Base-by-base conservation (phyloP, 148 eudicot genomes). In the Silene latifolia region DNA sequence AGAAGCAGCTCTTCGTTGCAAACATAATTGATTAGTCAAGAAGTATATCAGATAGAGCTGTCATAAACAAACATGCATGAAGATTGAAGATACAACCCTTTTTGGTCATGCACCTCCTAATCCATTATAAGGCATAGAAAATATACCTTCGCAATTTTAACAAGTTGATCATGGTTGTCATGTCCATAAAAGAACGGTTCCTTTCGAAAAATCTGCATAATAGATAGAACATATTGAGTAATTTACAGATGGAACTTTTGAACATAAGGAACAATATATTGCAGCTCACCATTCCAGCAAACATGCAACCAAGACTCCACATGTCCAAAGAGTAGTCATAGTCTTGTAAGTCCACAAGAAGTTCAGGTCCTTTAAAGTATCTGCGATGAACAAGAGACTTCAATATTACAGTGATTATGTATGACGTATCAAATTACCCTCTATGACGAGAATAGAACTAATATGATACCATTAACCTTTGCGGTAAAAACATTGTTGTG, bases 291-390 rank as follows among this genome's bases (percentile, higher is more conserved):
- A 90, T 90, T 82, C 92, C 96, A 74, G 96, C 96, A 86, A 90
- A 87, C 96, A 90, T 90, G 80, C 92, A 88, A 69, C 96, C 96
- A 75, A 90, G 89, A 84, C 96, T 90, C 96, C 96, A 90, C 91
- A 90, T 84, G 76, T 90, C 96, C 84, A 90, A 76, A 67, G 96
- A 89, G 81, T 90, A 90, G 87, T 90, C 96, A 80, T 90, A 90
- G 69, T 90, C 96, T 86, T 90, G 96, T 82, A 88, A 82, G 78
- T 90, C 96, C 71, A 89, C 96, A 82, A 90, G 92, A 78, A 90
- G 92, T 79, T 90, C 96, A 69, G 96, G 96, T 24, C 96, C 96
- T 82, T 90, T 90, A 62, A 90, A 90, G 83, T 88, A 89, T 79
- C 96, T 90, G 82, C 58, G 72, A 51, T 27, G 67, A 83, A 27